These are phyloP conservation scores for Barbatosphaeria neglecta DNA, from an alignment of 495 filamentous ascomycete genomes.

Conservation along the genomic window DNA sequence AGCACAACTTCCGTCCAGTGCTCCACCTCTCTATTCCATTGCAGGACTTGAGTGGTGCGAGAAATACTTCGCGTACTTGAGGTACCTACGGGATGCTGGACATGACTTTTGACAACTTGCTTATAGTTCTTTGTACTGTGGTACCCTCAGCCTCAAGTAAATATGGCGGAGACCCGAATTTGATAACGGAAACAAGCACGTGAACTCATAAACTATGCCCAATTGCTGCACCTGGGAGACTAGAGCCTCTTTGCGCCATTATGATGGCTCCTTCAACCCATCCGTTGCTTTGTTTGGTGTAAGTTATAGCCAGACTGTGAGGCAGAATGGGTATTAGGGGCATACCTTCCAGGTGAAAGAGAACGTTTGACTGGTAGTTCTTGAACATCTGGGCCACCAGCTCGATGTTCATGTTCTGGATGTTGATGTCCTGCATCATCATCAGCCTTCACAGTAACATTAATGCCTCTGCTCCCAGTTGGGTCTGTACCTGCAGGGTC, in stretches of 20 bases:
- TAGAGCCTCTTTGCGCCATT: conserved; percentile 12
- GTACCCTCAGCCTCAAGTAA: no score
- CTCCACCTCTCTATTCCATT: no score
- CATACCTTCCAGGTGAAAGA: conserved; percentile 93
- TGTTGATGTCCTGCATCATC: conserved; percentile 75
- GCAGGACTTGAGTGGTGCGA: no score
- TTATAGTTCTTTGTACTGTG: no score
- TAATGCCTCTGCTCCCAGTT: no score
- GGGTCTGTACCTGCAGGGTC: conserved; percentile 57
- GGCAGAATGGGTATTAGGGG: neutral
- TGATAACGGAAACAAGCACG: neutral
- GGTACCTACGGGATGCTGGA: no score
- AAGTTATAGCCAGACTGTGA: neutral
- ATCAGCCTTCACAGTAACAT: neutral
- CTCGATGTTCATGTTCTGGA: conserved; percentile 97
- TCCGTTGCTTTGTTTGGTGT: conserved; percentile 56
- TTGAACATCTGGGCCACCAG: conserved; percentile 99
- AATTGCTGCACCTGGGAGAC: neutral
- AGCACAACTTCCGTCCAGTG: no score
- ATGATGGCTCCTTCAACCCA: conserved; percentile 68
- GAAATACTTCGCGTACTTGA: no score
- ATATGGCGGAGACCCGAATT: no score
- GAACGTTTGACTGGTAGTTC: conserved; percentile 96
- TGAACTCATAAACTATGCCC: neutral
- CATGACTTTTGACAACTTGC: no score